Base-by-base conservation (phyloP, 1,284 basidiomycete species). In the Porogramme epimiltina region DNA sequence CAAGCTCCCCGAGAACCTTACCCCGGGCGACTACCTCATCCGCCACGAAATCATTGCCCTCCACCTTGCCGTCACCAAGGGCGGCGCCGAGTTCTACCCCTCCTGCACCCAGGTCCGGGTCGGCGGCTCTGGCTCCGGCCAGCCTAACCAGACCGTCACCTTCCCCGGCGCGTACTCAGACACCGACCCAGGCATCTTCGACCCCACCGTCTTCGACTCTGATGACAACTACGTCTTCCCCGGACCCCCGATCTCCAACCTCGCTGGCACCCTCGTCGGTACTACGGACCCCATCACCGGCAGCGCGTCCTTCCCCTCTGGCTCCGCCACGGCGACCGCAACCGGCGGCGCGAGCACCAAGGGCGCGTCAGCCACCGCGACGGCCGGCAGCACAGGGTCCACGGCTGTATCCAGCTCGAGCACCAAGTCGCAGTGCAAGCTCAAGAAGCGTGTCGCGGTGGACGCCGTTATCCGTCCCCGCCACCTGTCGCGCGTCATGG, bases 31-130 rank as follows among this genome's bases (percentile, higher is more conserved):
- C 60, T 90, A 90, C 65, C 73, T 90, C 54, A 69, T 90, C 59
- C 84, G 88, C 9, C 81, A 87, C 66, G 87, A 90, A 68, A 80
- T 90, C 67, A 85, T 90, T 63, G 80, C 84, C 4, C 79, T 90
- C 15, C 88, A 90, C 58, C 72, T 80, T 25, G 88, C 77, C 6
- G 65, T 66, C 37, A 55, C 62, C 3, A 2, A 49, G 3, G 80
- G 81, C 10, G 82, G 82, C 18, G 87, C 85, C 13, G 87, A 89
- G 68, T 89, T 87, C 71, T 90, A 90, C 65, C 82, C 82, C 0
- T 79, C 76, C n/a, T 90, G 87, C 64, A 67, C 79, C 4, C 88
- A 89, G 63, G 62, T 89, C 52, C 72, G 60, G 22, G 70, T 90
- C 34, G 73, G 76, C 3, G 85, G 85, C 20, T 75, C 65, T 16